These are phyloP conservation scores for Hyparrhenia diplandra DNA, from an alignment of 176 grass and related monocot species.

Conservation along the genomic window DNA sequence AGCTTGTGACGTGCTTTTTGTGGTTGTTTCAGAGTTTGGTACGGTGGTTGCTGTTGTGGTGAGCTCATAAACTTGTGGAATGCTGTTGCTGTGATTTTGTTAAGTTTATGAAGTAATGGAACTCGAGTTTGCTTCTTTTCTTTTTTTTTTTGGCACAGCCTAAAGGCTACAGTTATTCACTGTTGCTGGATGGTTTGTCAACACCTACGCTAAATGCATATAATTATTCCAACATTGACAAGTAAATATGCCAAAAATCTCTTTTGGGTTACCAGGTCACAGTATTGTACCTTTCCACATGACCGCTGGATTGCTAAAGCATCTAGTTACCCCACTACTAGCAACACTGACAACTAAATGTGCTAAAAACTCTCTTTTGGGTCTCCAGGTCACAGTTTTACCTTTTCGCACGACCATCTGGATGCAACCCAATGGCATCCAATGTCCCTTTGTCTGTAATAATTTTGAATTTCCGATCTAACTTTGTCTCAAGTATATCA, in stretches of 20 bases:
- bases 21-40: neutral
- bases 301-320: neutral
- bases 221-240: neutral
- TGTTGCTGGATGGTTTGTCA: neutral
- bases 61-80: neutral
- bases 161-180: neutral
- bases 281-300: constrained; percentile 61
- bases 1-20: neutral
- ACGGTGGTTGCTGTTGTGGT: neutral
- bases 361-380: neutral
- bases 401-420: constrained; percentile 80
- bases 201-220: neutral
- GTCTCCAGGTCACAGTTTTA: constrained; percentile 16
- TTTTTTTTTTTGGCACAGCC: neutral
- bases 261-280: neutral
- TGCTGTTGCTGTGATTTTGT: neutral
- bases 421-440: constrained; percentile 94
- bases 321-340: neutral
- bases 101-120: neutral
- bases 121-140: neutral
- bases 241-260: neutral
- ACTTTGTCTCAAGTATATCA: constrained; percentile 88
- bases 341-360: constrained; percentile 4
- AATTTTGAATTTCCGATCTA: constrained; percentile 81
- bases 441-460: constrained; percentile 92